Evolutionary conservation across 2,329 filamentous ascomycete species (phyloP), one percentile per base, ranked within the genome.

Genomic region (Nothophoma quercina): DNA sequence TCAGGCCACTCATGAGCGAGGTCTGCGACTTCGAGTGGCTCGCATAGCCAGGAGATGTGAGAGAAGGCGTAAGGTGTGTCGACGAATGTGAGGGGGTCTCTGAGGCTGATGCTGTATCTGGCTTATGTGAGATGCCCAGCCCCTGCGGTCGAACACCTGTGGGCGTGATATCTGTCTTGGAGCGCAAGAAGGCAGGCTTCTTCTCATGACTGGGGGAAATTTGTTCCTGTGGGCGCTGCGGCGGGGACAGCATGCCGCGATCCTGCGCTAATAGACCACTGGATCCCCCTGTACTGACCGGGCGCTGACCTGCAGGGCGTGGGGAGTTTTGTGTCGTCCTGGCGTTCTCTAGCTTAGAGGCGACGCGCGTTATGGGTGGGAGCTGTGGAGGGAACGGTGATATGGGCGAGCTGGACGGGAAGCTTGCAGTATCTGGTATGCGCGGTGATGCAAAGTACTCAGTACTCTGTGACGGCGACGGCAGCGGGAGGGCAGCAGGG

Each of bases 331-430:
- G 44, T 26, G 48, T 33, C 29, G 58, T 48, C 19, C 51, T 57
- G n/a, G 61, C 47, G 44, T 58, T 63, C 39, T 70, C 63, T 23
- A 69, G 58, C 59, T 65, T 69, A 22, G 70, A 75, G 46, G 70
- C 71, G 16, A 76, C 63, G 54, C 74, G 71, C 28, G 73, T 60
- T 40, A 77, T 75, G 38, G 74, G 73, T 8, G 74, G 74, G 18
- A 77, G 64, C 45, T 70, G 66, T 12, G 74, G 74, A 15, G 74
- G 74, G 28, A 59, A 72, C 5, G 72, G 71, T 52, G 69, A 72
- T 39, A 76, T 65, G 48, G 74, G 74, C 36, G 73, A 74, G 56
- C 38, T 59, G 7, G 71, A 67, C 16, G 62, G 30, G 51, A 64
- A 55, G 62, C 63, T 68, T 28, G 63, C 62, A 58, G 60, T 64